Evolutionary conservation across 1,284 basidiomycete species (phyloP).

Genomic region (Apiotrichum porosum): DNA sequence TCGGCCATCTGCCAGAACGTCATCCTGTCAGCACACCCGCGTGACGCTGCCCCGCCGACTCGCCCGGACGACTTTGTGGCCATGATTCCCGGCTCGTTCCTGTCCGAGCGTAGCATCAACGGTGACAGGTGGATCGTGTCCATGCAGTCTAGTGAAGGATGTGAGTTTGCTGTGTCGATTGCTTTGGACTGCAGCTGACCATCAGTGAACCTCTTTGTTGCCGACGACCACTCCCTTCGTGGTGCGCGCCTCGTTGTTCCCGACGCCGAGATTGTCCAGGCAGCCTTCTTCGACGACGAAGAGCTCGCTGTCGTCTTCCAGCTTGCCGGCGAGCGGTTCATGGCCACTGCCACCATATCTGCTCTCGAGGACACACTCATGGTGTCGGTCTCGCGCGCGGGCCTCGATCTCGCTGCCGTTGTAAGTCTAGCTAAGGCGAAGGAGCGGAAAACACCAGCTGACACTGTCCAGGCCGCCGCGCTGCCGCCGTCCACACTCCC

Average conservation of each 20-base stretch:
- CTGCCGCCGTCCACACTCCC: background rate
- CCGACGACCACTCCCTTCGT: background rate
- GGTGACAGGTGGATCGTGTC: conserved; percentile 7
- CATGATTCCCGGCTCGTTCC: background rate
- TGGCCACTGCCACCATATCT: conserved; percentile 14
- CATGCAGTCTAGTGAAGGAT: background rate
- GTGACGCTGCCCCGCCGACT: background rate
- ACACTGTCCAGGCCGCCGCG: background rate
- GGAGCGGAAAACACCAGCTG: too few species aligned
- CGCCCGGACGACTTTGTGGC: background rate
- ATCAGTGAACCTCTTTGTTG: conserved; percentile 2
- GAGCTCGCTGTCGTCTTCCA: conserved; percentile 33
- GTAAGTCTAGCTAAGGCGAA: background rate
- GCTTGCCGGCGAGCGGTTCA: conserved; percentile 12
- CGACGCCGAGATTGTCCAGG: conserved; percentile 6
- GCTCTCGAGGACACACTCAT: background rate
- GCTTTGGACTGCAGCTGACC: background rate
- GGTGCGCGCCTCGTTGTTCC: background rate
- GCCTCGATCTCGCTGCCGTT: background rate
- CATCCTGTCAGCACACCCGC: background rate
- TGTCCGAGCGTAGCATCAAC: conserved; percentile 1
- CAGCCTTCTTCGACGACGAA: conserved; percentile 38
- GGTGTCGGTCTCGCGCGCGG: background rate
- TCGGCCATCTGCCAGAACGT: conserved; percentile 4
- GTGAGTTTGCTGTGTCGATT: background rate